Base-by-base conservation (phyloP, 2,329 filamentous ascomycete genomes). In the Cladobotryum mycophilum region DNA sequence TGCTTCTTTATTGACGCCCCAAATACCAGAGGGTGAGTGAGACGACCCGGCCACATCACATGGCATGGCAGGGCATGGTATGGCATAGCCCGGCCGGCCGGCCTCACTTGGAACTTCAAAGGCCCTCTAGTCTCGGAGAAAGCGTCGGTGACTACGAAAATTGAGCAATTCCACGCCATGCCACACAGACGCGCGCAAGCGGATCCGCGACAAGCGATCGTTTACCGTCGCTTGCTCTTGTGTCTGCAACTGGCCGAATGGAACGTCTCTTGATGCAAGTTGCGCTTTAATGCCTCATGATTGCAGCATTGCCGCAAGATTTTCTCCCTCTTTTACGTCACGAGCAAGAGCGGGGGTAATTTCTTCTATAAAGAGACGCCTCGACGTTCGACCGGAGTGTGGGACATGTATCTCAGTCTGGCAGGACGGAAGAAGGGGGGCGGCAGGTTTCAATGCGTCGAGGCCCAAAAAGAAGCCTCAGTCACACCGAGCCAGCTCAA, bases 191-290 rank as follows among this genome's bases (percentile, higher is more conserved):
- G 47, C 51, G 51, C 48, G 47, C 36, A 40, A 53, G 51, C 53
- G 49, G 49, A 54, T 49, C 49, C 53, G 53, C 53, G 45, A 45
- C 49, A 52, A 54, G 53, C 53, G 49, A 54, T 52, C 43, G 44
- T 50, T 36, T 49, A 30, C 42, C 22, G 25, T 42, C 40, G 40
- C 40, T 42, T 22, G 18, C 14, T 25, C 17, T 6, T 22, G 20
- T 22, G 18, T 14, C 14, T 43, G 22, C 41, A 41, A 12, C 38
- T 41, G 38, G 15, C 20, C 15, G 20, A 20, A 41, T 18, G 38
- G 9, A 15, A 41, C 38, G 38, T 20, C 38, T 18, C 38, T 14
- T 9, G n/a, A 6, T 5, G 20, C 15, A 41, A 18, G 38, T 20
- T 20, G 38, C 41, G 18, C 9, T 43, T 25, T 25, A 34, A 45